Evolutionary conservation across 495 filamentous ascomycete species (phyloP).

Genomic region (Penicillium egyptiacum): DNA sequence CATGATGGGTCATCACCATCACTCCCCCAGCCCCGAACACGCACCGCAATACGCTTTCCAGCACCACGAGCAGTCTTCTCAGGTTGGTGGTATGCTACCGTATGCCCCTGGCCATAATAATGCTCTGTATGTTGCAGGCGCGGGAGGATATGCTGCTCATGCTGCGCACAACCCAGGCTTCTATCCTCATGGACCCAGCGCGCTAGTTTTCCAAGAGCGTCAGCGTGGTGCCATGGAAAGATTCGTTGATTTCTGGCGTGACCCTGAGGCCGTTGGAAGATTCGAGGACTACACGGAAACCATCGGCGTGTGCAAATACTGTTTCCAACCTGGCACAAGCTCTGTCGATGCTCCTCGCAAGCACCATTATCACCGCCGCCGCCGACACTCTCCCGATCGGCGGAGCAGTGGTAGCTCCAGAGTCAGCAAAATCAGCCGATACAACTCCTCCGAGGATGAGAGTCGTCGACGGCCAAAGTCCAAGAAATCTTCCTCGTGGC

Average conservation of each 20-base stretch:
- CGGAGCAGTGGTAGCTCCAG: constrained; percentile 44
- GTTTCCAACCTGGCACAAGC: constrained; percentile 63
- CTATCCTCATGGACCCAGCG: constrained; percentile 27
- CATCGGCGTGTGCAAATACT: constrained; percentile 67
- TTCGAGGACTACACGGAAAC: constrained; percentile 75
- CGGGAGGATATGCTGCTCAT: constrained; percentile 43
- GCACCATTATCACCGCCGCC: constrained; percentile 54
- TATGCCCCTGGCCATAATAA: constrained; percentile 38
- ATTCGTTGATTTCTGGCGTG: constrained; percentile 64
- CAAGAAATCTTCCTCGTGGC: constrained; percentile 45
- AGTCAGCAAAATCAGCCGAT: constrained; percentile 58
- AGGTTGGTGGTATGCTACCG: constrained; percentile 26
- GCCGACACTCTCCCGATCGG: constrained; percentile 46
- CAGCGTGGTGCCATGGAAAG: constrained; percentile 56
- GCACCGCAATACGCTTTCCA: constrained; percentile 33
- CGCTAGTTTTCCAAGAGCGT: constrained; percentile 46
- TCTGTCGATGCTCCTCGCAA: constrained; percentile 63
- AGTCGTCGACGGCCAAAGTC: constrained; percentile 46
- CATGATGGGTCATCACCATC: constrained; percentile 43
- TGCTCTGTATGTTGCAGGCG: constrained; percentile 47
- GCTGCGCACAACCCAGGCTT: constrained; percentile 28
- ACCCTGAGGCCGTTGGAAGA: constrained; percentile 64
- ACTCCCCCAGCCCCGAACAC: constrained; percentile 37
- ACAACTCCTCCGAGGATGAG: constrained; percentile 57
- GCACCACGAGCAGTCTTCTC: constrained; percentile 33